phyloP scores from a whole-genome alignment of 2,329 filamentous ascomycete species.

The Zasmidium angulare region DNA sequence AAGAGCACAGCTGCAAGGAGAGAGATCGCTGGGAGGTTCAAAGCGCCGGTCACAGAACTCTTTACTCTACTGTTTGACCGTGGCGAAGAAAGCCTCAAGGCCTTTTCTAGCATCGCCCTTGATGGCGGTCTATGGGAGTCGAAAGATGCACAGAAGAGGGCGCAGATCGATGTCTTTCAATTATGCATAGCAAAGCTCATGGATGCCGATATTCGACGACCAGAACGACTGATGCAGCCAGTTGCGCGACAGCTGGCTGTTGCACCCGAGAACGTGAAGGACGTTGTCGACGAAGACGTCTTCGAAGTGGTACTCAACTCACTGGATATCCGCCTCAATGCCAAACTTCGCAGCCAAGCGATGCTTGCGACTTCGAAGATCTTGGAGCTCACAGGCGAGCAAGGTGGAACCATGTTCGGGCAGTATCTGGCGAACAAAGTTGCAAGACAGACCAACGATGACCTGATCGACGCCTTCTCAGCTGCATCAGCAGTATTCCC shows the following conservation, averaged over 20 bases:
- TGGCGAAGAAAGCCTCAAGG: conserved; percentile 48
- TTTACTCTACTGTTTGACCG: conserved; percentile 47
- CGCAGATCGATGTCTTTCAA: conserved; percentile 62
- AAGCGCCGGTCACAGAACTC: conserved; percentile 41
- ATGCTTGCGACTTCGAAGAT: conserved; percentile 80
- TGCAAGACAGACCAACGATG: conserved; percentile 74
- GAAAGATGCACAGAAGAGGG: conserved; percentile 45
- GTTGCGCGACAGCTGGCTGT: conserved; percentile 60
- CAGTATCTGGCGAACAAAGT: conserved; percentile 74
- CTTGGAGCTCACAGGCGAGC: conserved; percentile 71
- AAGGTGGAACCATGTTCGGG: conserved; percentile 63
- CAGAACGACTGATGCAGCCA: conserved; percentile 60
- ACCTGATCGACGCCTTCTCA: conserved; percentile 88
- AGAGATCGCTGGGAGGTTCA: conserved; percentile 40
- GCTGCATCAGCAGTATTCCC: conserved; percentile 88
- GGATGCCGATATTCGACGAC: conserved; percentile 78
- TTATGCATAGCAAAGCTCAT: conserved; percentile 85
- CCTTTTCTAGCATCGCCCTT: conserved; percentile 43
- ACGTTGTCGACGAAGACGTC: conserved; percentile 71
- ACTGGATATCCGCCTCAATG: conserved; percentile 77
- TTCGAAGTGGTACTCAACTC: conserved; percentile 84
- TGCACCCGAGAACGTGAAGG: conserved; percentile 56
- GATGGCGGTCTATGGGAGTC: conserved; percentile 44
- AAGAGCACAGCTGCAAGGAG: conserved; percentile 38
- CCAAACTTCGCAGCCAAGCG: conserved; percentile 74